Conservation (phyloP, 1,139 yeast genomes). For the Pichia cactophila region DNA sequence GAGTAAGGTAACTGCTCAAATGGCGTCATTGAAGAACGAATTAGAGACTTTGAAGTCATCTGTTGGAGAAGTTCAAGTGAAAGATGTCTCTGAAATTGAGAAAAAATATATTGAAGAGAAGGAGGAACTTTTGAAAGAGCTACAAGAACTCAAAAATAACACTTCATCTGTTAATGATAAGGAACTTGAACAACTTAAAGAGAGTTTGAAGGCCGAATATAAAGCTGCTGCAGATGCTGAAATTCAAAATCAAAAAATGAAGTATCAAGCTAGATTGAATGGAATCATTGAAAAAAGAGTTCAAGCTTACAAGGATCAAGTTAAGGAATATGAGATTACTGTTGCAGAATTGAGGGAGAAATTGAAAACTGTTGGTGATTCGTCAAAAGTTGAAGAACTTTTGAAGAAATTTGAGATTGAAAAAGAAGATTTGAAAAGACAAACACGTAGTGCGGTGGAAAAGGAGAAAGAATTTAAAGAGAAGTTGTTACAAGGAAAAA, state of each 20-base stretch:
- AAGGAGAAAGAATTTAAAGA: conserved; percentile 27
- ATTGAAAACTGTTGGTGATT: conserved; percentile 12
- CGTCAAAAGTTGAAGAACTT: conserved; percentile 10
- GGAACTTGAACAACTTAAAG: conserved; percentile 22
- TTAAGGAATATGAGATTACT: not conserved
- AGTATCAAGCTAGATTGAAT: conserved; percentile 25
- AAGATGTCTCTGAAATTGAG: conserved; percentile 12
- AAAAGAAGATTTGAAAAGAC: conserved; percentile 23
- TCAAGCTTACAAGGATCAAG: conserved; percentile 17
- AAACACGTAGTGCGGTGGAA: conserved; percentile 23
- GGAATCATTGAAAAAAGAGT: conserved; percentile 27
- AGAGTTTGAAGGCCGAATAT: conserved; percentile 18
- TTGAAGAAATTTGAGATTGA: conserved; percentile 22
- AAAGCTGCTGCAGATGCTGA: conserved; percentile 18
- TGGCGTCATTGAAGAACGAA: conserved; percentile 16
- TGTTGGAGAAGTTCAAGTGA: conserved; percentile 1
- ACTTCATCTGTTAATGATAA: not conserved
- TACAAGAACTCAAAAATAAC: conserved; percentile 15
- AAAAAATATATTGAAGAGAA: conserved; percentile 18
- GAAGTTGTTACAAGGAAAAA: conserved; percentile 21
- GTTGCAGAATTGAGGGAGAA: conserved; percentile 25
- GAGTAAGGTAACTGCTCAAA: conserved; percentile 13
- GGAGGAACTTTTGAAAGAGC: conserved; percentile 17
- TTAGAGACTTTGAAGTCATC: conserved; percentile 11
- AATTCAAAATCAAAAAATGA: conserved; percentile 23